Evolutionary conservation across 768 basidiomycete species (phyloP).

Genomic region (Boletus sensibilis): DNA sequence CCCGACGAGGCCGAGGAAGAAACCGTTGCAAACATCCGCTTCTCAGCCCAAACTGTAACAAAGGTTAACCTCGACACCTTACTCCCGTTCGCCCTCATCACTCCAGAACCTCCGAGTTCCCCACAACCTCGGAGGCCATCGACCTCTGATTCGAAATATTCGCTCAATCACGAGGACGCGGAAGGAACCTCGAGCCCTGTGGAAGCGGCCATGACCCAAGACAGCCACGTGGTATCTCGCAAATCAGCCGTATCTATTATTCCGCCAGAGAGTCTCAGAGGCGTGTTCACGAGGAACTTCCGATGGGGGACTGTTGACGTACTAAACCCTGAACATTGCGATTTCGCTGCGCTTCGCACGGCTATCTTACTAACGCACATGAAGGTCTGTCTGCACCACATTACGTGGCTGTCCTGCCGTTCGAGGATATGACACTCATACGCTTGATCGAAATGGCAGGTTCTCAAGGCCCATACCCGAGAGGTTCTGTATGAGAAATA

Average conservation of each 20-base stretch:
- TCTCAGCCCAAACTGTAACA: constrained; percentile 68
- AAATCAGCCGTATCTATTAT: constrained; percentile 38
- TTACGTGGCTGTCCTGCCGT: constrained; percentile 21
- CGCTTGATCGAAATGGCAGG: constrained; percentile 39
- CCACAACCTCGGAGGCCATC: constrained; percentile 31
- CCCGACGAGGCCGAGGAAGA: constrained; percentile 63
- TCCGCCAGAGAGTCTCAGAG: constrained; percentile 67
- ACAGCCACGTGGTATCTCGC: constrained; percentile 37
- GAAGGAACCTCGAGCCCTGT: constrained; percentile 18
- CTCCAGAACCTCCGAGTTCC: constrained; percentile 57
- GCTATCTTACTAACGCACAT: constrained; percentile 83
- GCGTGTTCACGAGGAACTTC: constrained; percentile 75
- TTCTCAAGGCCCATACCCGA: constrained; percentile 78
- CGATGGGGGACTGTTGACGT: constrained; percentile 91
- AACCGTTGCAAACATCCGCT: constrained; percentile 72
- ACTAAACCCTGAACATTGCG: constrained; percentile 81
- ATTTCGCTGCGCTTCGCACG: constrained; percentile 82
- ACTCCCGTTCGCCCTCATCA: constrained; percentile 78
- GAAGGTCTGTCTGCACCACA: constrained; percentile 51
- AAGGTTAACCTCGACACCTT: constrained; percentile 55
- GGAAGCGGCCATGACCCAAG: constrained; percentile 38
- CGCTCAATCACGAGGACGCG: constrained; percentile 16
- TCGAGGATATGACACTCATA: constrained; percentile 7
- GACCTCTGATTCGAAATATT: constrained; percentile 22
- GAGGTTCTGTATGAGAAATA: constrained; percentile 93